phyloP scores from a whole-genome alignment of 257 asterid genomes.

The Schizonepeta tenuifolia region DNA sequence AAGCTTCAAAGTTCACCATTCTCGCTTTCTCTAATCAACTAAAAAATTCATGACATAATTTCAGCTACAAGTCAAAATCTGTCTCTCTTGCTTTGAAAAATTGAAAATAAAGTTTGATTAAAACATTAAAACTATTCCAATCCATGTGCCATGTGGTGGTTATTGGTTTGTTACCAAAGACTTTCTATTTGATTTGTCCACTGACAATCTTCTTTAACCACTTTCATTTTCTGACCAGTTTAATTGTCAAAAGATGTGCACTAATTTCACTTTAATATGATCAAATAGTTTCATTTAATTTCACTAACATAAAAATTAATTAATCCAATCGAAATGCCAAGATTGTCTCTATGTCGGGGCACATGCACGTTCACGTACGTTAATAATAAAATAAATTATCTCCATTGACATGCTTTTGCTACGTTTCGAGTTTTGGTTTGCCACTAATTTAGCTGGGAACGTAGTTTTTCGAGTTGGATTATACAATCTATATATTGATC shows the following conservation, averaged over 20 bases:
- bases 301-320: not conserved
- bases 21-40: too few species aligned
- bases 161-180: constrained; percentile 29
- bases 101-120: constrained; percentile 16
- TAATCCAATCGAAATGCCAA: constrained; percentile 4
- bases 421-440: constrained; percentile 13
- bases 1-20: too few species aligned
- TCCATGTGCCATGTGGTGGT: constrained; percentile 48
- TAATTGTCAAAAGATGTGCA: constrained; percentile 13
- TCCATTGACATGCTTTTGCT: constrained; percentile 7
- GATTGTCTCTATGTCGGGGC: constrained; percentile 20
- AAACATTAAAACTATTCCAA: constrained; percentile 32
- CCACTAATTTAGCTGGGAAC: not conserved
- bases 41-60: constrained; percentile 18
- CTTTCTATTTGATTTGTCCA: constrained; percentile 33
- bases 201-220: constrained; percentile 42
- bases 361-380: constrained; percentile 13
- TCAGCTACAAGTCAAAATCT: constrained; percentile 39
- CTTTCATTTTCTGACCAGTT: constrained; percentile 10
- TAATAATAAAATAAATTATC: not conserved
- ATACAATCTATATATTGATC: too few species aligned
- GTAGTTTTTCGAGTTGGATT: too few species aligned
- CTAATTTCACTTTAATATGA: constrained; percentile 11
- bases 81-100: constrained; percentile 20
- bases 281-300: not conserved